phyloP scores from a whole-genome alignment of 2,329 filamentous ascomycete species.

The Pochonia chlamydosporia region DNA sequence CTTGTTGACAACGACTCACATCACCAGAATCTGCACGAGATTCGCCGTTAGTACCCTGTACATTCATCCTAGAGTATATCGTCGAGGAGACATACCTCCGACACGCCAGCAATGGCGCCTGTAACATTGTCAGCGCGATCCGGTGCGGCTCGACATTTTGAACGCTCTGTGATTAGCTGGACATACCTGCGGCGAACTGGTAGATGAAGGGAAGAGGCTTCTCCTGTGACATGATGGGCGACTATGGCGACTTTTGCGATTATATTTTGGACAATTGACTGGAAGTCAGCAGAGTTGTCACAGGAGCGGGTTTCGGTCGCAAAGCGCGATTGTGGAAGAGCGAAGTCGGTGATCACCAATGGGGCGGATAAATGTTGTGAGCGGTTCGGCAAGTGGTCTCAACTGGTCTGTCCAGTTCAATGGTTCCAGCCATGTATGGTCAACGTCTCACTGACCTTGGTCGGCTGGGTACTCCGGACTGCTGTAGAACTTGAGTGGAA shows the following conservation, averaged over 20 bases:
- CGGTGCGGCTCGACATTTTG: not conserved
- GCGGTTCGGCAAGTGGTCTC: not conserved
- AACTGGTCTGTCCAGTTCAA: too few relatives aligned
- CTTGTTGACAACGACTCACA: constrained; percentile 48
- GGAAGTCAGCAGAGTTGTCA: constrained; percentile 5
- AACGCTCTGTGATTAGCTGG: constrained; percentile 14
- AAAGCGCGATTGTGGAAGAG: constrained; percentile 1
- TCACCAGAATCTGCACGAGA: constrained; percentile 69
- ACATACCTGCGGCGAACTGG: constrained; percentile 86
- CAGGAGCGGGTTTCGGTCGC: not conserved
- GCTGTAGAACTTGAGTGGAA: too few relatives aligned
- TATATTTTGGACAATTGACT: constrained; percentile 13
- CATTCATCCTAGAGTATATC: not conserved
- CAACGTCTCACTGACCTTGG: too few relatives aligned
- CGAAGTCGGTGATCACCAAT: constrained; percentile 7
- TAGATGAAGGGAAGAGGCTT: constrained; percentile 87
- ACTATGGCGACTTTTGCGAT: constrained; percentile 3
- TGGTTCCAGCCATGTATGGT: too few relatives aligned
- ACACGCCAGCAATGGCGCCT: constrained; percentile 95
- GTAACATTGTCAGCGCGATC: constrained; percentile 9
- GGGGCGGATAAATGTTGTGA: not conserved
- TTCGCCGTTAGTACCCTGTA: not conserved
- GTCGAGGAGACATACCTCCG: constrained; percentile 59
- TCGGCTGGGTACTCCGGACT: too few relatives aligned
- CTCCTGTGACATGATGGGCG: constrained; percentile 52